Percentiles rank a stretch among this genome's conserved stretches.
phyloP scores from a whole-genome alignment of 768 basidiomycete genomes.

The Glaciozyma martinii region DNA sequence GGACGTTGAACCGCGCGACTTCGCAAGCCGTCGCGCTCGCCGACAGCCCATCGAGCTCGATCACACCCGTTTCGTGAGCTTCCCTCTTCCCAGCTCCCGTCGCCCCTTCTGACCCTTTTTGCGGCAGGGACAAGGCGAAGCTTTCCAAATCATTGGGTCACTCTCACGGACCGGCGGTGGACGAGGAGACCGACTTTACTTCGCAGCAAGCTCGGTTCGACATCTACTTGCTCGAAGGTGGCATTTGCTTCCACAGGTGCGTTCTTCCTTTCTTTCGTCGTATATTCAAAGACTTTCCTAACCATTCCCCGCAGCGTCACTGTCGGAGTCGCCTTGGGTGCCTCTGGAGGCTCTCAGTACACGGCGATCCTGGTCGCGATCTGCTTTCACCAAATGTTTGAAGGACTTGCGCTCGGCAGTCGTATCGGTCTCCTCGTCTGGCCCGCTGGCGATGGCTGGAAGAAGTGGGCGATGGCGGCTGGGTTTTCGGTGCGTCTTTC shows the following conservation, averaged over 20 bases:
- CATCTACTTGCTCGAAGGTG: conserved; percentile 34
- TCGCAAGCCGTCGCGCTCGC: not conserved
- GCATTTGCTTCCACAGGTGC: conserved; percentile 35
- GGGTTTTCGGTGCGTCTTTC: not conserved
- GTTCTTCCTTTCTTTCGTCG: not conserved
- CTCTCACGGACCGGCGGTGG: conserved; percentile 6
- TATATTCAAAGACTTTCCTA: not conserved
- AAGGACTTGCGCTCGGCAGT: conserved; percentile 36
- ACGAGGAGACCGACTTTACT: conserved; percentile 7
- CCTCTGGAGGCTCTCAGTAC: conserved; percentile 35
- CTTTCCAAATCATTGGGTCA: conserved; percentile 8
- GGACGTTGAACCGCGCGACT: not conserved
- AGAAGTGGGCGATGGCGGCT: conserved; percentile 30
- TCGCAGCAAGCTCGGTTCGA: conserved; percentile 33
- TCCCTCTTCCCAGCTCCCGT: not conserved
- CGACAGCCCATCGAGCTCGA: not conserved
- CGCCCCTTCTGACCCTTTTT: not conserved
- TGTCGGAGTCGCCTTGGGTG: conserved; percentile 39
- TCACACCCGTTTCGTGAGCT: not conserved
- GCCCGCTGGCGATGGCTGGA: conserved; percentile 1
- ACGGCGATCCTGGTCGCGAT: conserved; percentile 38
- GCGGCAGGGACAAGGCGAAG: not conserved
- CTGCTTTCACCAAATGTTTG: conserved; percentile 36
- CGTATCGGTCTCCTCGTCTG: conserved; percentile 34
- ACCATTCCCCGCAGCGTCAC: conserved; percentile 34